Conservation (phyloP, 2,329 filamentous ascomycete genomes). For the Orbilia brochopaga region DNA sequence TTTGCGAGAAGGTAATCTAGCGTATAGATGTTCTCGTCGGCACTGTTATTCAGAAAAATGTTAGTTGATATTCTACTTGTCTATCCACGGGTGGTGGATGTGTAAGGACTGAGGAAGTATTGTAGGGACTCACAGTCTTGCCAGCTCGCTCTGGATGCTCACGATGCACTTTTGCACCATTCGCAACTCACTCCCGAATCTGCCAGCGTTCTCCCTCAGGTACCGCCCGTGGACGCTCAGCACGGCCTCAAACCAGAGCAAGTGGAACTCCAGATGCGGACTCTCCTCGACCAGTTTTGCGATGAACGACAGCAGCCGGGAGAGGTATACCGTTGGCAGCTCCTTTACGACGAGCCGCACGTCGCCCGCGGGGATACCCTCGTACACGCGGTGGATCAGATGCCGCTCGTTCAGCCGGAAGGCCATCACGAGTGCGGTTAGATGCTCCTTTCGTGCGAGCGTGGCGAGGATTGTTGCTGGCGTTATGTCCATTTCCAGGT, state of each 20-base stretch:
- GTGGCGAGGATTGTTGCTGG: constrained; percentile 79
- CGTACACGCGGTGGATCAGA: constrained; percentile 83
- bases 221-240: constrained; percentile 83
- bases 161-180: constrained; percentile 80
- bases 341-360: constrained; percentile 78
- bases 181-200: constrained; percentile 82
- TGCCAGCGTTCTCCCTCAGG: constrained; percentile 78
- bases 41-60: constrained; percentile 56
- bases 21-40: constrained; percentile 86
- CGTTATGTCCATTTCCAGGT: constrained; percentile 92
- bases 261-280: constrained; percentile 91
- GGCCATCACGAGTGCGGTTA: constrained; percentile 94
- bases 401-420: constrained; percentile 90
- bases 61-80: too few relatives aligned
- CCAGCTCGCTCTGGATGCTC: constrained; percentile 80
- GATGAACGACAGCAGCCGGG: constrained; percentile 82
- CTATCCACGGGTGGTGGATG: too few relatives aligned
- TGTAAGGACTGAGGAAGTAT: too few relatives aligned
- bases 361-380: constrained; percentile 75
- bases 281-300: constrained; percentile 86
- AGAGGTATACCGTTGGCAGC: constrained; percentile 83
- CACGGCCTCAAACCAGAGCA: constrained; percentile 86
- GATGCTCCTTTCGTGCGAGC: constrained; percentile 75
- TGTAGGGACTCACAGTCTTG: constrained; percentile 65
- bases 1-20: constrained; percentile 76